phyloP scores from a whole-genome alignment of 208 protist species.

The Crithidia acanthocephali region DNA sequence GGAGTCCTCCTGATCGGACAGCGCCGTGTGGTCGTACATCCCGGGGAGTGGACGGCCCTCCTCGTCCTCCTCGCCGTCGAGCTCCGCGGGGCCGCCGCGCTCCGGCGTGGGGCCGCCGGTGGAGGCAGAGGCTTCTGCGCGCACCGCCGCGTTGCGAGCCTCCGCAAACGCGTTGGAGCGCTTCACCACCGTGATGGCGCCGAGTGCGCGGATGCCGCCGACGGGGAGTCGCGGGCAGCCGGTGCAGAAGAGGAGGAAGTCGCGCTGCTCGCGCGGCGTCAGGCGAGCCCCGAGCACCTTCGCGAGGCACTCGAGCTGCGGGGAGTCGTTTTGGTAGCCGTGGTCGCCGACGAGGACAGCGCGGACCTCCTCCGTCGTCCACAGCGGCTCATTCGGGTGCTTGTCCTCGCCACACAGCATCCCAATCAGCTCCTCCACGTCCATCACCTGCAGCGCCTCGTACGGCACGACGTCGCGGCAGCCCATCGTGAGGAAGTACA shows the following conservation, averaged over 20 bases:
- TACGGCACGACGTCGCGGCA: conserved; percentile 76
- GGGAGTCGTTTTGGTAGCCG: conserved; percentile 88
- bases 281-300: conserved; percentile 67
- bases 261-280: conserved; percentile 81
- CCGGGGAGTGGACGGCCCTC: conserved; percentile 5
- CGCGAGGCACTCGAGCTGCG: conserved; percentile 76
- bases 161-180: conserved; percentile 64
- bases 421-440: conserved; percentile 61
- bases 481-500: conserved; percentile 69
- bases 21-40: conserved; percentile 17
- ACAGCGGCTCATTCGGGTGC: conserved; percentile 61
- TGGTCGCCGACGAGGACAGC: conserved; percentile 89
- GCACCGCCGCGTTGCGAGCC: conserved; percentile 22
- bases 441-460: conserved; percentile 68
- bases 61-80: conserved; percentile 34
- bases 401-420: conserved; percentile 66
- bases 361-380: conserved; percentile 74
- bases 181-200: conserved; percentile 90
- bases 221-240: conserved; percentile 87
- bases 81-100: conserved; percentile 5
- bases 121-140: conserved; percentile 11
- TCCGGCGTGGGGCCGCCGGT: neutral
- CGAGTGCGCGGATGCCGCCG: conserved; percentile 82
- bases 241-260: conserved; percentile 91
- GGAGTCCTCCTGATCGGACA: conserved; percentile 25